Percentiles rank a stretch among this genome's conserved stretches.
phyloP scores from a whole-genome alignment of 208 protist genomes.

The Crithidia thermophila region DNA sequence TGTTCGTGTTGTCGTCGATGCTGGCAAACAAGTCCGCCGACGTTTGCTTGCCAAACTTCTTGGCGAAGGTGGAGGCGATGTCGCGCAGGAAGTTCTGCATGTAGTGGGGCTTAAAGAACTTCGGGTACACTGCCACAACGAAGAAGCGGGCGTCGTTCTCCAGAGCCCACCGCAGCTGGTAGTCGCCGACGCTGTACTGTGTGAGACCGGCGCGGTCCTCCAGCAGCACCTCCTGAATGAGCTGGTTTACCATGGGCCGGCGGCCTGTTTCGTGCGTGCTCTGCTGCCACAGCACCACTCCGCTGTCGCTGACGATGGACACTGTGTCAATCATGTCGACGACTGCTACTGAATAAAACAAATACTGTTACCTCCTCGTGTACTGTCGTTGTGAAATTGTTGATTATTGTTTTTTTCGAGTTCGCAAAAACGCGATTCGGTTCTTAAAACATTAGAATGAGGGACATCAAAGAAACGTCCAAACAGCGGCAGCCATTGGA shows the following conservation, averaged over 20 bases:
- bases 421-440: not conserved
- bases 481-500: too few relatives aligned
- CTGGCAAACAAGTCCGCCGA: slow-evolving; percentile 11
- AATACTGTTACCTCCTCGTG: not conserved
- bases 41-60: slow-evolving; percentile 51
- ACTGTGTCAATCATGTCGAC: slow-evolving; percentile 95
- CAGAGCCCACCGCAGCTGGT: slow-evolving; percentile 92
- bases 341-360: too few relatives aligned
- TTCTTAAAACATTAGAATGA: too few relatives aligned
- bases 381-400: not conserved
- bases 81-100: slow-evolving; percentile 88
- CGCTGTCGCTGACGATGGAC: slow-evolving; percentile 93
- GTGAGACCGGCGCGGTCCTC: slow-evolving; percentile 89
- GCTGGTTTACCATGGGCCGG: slow-evolving; percentile 87
- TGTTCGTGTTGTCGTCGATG: not conserved
- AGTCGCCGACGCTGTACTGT: slow-evolving; percentile 72
- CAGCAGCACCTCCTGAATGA: slow-evolving; percentile 94
- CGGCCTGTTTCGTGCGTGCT: slow-evolving; percentile 54
- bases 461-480: too few relatives aligned
- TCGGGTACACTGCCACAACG: slow-evolving; percentile 93
- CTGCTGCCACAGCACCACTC: slow-evolving; percentile 93
- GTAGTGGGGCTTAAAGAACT: slow-evolving; percentile 86
- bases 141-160: slow-evolving; percentile 95
- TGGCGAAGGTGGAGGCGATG: slow-evolving; percentile 76
- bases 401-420: not conserved